Base-by-base conservation (phyloP, 441 rosid species). In the Gossypium aridum region DNA sequence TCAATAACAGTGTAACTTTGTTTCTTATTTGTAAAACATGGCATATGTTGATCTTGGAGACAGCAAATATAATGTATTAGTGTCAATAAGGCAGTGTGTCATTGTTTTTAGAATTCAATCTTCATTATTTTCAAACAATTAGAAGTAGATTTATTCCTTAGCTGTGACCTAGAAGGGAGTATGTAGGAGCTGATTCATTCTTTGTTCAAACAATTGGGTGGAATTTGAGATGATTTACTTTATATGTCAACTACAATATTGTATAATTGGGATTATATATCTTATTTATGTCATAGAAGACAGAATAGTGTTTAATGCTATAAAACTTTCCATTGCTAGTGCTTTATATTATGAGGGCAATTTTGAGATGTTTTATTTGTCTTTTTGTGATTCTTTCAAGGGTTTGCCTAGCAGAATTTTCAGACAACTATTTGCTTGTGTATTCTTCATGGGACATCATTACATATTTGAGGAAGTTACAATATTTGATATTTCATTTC, bases 331-430 rank as follows among this genome's bases (percentile, higher is more conserved):
- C 75, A 56, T 56, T 14, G 17, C n/a, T 69, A 26, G 47, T 53
- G 59, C n/a, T 61, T 39, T 10, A n/a, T 72, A 12, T 59, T 10
- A n/a, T 9, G 23, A 6, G 45, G 25, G 17, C 47, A 26, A 20
- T 60, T n/a, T 37, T 72, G 37, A 37, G 28, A 14, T 53, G 17
- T 63, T 56, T 65, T 64, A 55, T 51, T 73, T 12, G 13, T 66
- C n/a, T 43, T 31, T 45, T 49, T 72, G 4, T 56, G 56, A 45
- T 47, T 28, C 71, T 28, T 67, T 51, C 14, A 23, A 72, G 54
- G 69, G 45, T 65, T 43, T 74, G 66, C 10, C 26, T 23, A 1
- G 49, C 37, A 66, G 61, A 78, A 67, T 59, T 59, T 73, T 25
- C 2, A 5, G 20, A 73, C 49, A 19, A 12, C 1, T 17, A 2